Base-by-base conservation (phyloP, 352 stramenopile species). In the Pythium pectinolyticum region DNA sequence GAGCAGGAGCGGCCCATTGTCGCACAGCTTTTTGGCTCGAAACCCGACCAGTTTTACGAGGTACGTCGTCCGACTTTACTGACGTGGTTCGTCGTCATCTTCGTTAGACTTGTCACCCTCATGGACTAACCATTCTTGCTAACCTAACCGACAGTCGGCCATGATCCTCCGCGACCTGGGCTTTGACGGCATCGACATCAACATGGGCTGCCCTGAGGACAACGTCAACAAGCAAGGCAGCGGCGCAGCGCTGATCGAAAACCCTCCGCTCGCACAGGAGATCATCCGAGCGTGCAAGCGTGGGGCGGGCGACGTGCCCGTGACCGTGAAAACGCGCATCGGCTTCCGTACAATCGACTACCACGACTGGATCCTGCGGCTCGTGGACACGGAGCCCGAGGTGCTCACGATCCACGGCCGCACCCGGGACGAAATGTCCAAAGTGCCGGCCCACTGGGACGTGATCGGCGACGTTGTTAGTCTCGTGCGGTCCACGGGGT, bases 151-250 rank as follows among this genome's bases (percentile, higher is more conserved):
- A 48, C 37, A 93, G 83, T 92, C 81, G 11, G 83, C 85, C 3
- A 75, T 84, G 73, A 86, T 94, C 30, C 72, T 91, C 5, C 74
- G 80, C 3, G 83, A 94, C 52, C 68, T 94, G 17, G 83, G 85
- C 51, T 94, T 94, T 61, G 83, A 94, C 49, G 83, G 83, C 48
- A 90, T 94, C 40, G 85, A 94, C 51, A 92, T 94, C 70, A 92
- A 94, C 64, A 92, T 94, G 85, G 85, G 85, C 10, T 94, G 85
- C 28, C 85, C 85, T 0, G 80, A 94, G 34, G 77, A 66, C 15
- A 87, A 89, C 43, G 83, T 94, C 8, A 90, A 84, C 65, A 90
- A 89, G 22, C 85, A 94, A 74, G 78, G 78, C 39, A 91, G 82
- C 54, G 83, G 85, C 9, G 81, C 82, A 0, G 65, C 85, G 10